Base-by-base conservation (phyloP, 1,139 yeast genomes). In the Saccharomycopsis crataegensis region DNA sequence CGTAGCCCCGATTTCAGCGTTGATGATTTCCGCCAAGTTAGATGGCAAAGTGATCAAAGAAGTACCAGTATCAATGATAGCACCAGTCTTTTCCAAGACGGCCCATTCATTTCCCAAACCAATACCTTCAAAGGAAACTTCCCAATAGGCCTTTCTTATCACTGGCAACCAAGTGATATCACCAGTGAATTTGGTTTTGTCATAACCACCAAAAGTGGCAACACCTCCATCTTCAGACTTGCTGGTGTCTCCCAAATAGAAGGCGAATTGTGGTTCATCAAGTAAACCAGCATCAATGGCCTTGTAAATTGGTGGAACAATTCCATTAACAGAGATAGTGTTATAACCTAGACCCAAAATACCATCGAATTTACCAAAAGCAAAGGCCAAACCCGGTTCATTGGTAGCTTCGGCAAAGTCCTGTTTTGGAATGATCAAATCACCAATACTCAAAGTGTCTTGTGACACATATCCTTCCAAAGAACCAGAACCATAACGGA, bases 71-170 rank as follows among this genome's bases (percentile, higher is more conserved):
- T 93, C 99, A 66, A 93, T 88, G 58, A 96, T 97, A 64, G 97
- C 99, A 70, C 99, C 99, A 59, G 93, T 84, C 64, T 76, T 75
- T 63, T 78, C 79, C 65, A 93, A 80, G 64, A 78, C 82, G 50
- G 98, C 96, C 65, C 79, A 86, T 72, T 93, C 96, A 60, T 85
- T 86, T 63, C 99, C 99, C 59, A 93, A 78, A 43, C 91, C 88
- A 67, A 93, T 76, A 63, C 96, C 91, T 64, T 89, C 89, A 62
- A 93, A 85, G 60, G 86, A 79, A 58, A 93, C 99, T 76, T 93
- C 99, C 99, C 99, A 93, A 79, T 93, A 93, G 42, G 98, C 99
- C 82, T 91, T 88, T 79, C 99, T 88, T 76, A 99, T 89, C 58
- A 93, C 94, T 56, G 99, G 99, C 71, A 93, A 79, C 87, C 95